Evolutionary conservation across 202 grass and related monocot species (phyloP).

Genomic region (Setaria viridis): DNA sequence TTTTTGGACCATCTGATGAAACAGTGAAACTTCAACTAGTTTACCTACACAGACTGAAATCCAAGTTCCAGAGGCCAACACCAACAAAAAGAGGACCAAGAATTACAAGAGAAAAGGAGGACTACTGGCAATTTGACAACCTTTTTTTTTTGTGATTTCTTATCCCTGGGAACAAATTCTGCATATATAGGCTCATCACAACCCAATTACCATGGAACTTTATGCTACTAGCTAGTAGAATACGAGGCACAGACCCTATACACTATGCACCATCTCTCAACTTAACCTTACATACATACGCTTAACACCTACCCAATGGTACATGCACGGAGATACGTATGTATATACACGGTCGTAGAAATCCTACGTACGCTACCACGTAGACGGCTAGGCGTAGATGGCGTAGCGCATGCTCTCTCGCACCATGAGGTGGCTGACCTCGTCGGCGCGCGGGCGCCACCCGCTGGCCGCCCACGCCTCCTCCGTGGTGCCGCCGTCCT

Average conservation of each 20-base stretch:
- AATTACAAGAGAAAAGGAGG: neutral
- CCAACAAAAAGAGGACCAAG: neutral
- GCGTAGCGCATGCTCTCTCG: constrained; percentile 80
- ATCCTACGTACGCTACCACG: neutral
- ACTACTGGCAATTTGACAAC: neutral
- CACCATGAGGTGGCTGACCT: constrained; percentile 75
- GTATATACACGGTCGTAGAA: neutral
- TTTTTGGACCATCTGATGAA: neutral
- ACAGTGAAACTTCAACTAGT: neutral
- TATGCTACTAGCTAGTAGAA: neutral
- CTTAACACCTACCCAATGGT: neutral
- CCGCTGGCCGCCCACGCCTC: constrained; percentile 56
- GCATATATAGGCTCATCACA: constrained; percentile 13
- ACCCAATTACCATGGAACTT: neutral
- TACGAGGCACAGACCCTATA: constrained; percentile 22
- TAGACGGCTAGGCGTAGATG: constrained; percentile 63
- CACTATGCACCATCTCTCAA: neutral
- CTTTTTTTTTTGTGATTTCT: neutral
- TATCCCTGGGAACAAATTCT: constrained; percentile 17
- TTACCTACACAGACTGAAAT: neutral
- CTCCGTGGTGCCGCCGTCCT: constrained; percentile 45
- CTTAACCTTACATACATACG: constrained; percentile 2
- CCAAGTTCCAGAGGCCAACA: neutral
- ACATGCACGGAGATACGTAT: neutral
- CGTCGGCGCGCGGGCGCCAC: constrained; percentile 63